Evolutionary conservation across 768 basidiomycete species (phyloP), one percentile per base, ranked within the genome.

Genomic region (Calocybe indica): DNA sequence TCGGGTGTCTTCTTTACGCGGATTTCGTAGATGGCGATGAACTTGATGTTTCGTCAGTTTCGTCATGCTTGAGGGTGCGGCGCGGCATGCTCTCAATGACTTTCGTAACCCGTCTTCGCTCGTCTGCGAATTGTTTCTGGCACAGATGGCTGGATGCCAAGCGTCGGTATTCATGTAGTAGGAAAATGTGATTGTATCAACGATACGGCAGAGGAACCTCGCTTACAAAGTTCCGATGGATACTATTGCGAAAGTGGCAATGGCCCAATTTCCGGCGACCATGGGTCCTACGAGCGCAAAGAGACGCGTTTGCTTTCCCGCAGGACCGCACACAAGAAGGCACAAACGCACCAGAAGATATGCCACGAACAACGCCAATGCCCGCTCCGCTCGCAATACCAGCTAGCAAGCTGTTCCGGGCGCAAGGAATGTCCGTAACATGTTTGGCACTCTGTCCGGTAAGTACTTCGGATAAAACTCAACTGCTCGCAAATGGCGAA

Each of bases 381-480:
- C 87, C 89, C 1, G 73, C 74, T 10, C 89, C 89, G 48, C 84
- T 81, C n/a, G 81, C 84, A 55, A 92, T 90, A 10, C 89, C 89
- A 44, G 75, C 78, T 53, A 92, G 65, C 34, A 92, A 65, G 58
- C 85, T 85, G 50, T 78, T 84, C 34, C 90, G 74, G 41, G 83
- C 85, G 58, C 89, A 92, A 2, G 88, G 89, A 8, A 89, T 73
- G 55, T 88, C 79, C 43, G 74, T 72, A 42, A 91, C 73, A 59
- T 79, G 74, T 52, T 72, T 68, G 12, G 82, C 67, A 62, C 85
- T 85, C 72, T 75, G 54, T 36, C n/a, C n/a, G n/a, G n/a, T n/a
- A n/a, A n/a, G n/a, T n/a, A n/a, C n/a, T n/a, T n/a, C 22, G 22
- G 22, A 22, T 4, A 22, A 22, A 22, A 22, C 22, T 22, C 22